Evolutionary conservation across 1,139 yeast genomes (phyloP).

Genomic region (Blastobotrys elegans): DNA sequence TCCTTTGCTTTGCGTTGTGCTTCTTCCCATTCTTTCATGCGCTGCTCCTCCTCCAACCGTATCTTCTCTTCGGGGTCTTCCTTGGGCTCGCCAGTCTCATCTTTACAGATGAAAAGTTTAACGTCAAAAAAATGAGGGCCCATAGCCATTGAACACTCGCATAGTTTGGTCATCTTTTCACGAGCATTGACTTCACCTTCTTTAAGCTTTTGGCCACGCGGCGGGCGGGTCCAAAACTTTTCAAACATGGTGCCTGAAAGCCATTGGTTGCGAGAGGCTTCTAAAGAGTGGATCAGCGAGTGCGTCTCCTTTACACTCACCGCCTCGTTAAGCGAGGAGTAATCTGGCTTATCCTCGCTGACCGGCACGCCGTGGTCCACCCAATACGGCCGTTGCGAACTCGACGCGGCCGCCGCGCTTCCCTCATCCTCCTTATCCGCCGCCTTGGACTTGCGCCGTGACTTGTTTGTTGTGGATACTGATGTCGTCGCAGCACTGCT

Average conservation of each 20-base stretch:
- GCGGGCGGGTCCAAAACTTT: constrained; percentile 65
- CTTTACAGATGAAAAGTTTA: constrained; percentile 74
- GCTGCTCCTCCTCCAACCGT: constrained; percentile 4
- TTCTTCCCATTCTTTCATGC: constrained; percentile 3
- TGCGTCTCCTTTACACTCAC: constrained; percentile 70
- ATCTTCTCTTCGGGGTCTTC: constrained; percentile 16
- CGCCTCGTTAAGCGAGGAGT: constrained; percentile 56
- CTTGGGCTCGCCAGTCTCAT: constrained; percentile 16
- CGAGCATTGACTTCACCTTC: constrained; percentile 52
- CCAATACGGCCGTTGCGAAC: constrained; percentile 57
- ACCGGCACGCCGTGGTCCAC: constrained; percentile 68
- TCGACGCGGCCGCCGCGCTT: no score
- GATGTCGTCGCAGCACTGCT: not conserved
- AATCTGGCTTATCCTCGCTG: constrained; percentile 57
- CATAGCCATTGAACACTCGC: constrained; percentile 64
- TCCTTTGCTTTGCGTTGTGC: constrained; percentile 5
- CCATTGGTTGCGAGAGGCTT: constrained; percentile 73
- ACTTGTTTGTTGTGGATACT: not conserved
- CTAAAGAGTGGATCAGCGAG: constrained; percentile 51
- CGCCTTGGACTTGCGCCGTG: constrained; percentile 3
- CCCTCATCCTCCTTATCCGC: not conserved
- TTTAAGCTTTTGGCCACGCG: constrained; percentile 49
- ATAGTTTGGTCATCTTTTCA: constrained; percentile 84
- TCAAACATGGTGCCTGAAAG: constrained; percentile 68
- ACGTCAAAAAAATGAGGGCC: constrained; percentile 85